Percentiles rank a stretch among this genome's conserved stretches.
Conservation (phyloP, 371 early-diverging fungal genomes). For the Lichtheimia ornata region DNA sequence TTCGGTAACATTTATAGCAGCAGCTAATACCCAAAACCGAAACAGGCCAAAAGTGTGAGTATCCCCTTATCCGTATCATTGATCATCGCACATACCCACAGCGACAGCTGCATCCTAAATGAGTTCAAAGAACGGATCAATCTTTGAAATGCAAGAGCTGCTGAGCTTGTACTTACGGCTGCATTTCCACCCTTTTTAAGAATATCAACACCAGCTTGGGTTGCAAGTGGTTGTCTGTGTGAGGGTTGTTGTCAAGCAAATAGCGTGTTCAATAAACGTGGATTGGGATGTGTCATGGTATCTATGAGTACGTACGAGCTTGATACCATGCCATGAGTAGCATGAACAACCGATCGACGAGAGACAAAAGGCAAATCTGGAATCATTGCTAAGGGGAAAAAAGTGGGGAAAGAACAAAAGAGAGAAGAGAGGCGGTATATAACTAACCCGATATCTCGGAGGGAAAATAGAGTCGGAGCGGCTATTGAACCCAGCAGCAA, state of each 20-base stretch:
- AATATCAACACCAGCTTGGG: slow-evolving; percentile 78
- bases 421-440: background rate
- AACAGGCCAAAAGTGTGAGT: background rate
- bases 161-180: slow-evolving; percentile 55
- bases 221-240: slow-evolving; percentile 76
- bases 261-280: too few species aligned
- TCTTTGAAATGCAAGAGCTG: background rate
- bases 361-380: slow-evolving; percentile 44
- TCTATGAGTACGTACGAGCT: slow-evolving; percentile 34
- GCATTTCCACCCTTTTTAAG: slow-evolving; percentile 89
- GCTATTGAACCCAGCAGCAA: too few species aligned
- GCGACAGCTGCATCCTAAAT: slow-evolving; percentile 85
- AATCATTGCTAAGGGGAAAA: slow-evolving; percentile 1
- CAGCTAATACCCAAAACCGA: slow-evolving; percentile 35
- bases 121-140: background rate
- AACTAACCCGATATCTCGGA: slow-evolving; percentile 8
- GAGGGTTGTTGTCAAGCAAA: too few species aligned
- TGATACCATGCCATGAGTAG: slow-evolving; percentile 48
- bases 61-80: background rate
- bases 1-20: slow-evolving; percentile 75
- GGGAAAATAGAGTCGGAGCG: background rate
- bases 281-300: too few species aligned
- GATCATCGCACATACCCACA: slow-evolving; percentile 35
- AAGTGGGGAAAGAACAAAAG: background rate
- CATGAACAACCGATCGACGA: slow-evolving; percentile 48